These are phyloP conservation scores for Rubroshorea leprosula DNA, from an alignment of 345 rosid genomes.

Conservation along the genomic window DNA sequence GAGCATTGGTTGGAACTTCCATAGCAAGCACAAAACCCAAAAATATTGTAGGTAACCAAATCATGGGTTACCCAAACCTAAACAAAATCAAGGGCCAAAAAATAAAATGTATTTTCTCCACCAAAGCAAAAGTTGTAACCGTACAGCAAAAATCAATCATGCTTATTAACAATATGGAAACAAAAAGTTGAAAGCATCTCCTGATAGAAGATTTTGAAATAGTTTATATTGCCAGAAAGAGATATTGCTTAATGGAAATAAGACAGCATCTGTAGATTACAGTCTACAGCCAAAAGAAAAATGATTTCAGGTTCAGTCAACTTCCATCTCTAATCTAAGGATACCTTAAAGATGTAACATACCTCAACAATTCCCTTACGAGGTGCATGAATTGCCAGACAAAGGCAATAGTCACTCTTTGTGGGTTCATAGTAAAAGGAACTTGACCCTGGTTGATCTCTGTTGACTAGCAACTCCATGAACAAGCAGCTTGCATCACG, in stretches of 20 bases:
- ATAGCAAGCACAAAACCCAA: not conserved
- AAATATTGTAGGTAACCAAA: not conserved
- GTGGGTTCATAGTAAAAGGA: slow-evolving; percentile 41
- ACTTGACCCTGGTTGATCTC: slow-evolving; percentile 41
- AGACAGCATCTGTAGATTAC: too few species aligned
- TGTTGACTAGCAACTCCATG: slow-evolving; percentile 82
- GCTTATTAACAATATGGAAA: too few species aligned
- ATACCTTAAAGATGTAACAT: not conserved
- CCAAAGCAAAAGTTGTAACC: too few species aligned
- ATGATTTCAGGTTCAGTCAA: too few species aligned
- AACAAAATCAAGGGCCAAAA: too few species aligned
- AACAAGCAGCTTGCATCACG: slow-evolving; percentile 93
- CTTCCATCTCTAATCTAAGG: too few species aligned
- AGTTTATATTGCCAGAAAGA: not conserved
- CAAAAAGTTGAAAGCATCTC: too few species aligned
- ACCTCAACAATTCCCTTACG: slow-evolving; percentile 95
- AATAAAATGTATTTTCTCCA: too few species aligned
- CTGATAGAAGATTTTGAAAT: slow-evolving; percentile 1
- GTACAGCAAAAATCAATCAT: too few species aligned
- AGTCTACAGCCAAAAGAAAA: not conserved
- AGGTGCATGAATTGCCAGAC: slow-evolving; percentile 96
- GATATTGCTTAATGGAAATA: too few species aligned
- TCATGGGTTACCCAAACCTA: too few species aligned
- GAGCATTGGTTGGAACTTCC: not conserved
- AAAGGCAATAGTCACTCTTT: slow-evolving; percentile 86